Evolutionary conservation across 352 stramenopile species (phyloP).

Genomic region (Pelagophyceae sp.): DNA sequence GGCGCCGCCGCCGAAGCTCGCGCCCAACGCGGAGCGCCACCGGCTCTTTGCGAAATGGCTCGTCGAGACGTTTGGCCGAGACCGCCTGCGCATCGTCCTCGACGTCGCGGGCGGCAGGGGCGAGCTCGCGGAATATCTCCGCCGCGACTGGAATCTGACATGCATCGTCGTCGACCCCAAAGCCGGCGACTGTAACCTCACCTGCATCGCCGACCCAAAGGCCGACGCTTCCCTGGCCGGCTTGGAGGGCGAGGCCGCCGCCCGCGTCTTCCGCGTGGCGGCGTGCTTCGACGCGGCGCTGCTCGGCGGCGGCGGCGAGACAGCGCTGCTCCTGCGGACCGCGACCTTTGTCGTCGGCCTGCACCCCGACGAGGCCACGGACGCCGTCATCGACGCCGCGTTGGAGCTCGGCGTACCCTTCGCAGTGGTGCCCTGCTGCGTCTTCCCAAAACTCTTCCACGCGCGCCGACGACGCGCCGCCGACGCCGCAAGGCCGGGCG

Average conservation of each 20-base stretch:
- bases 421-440: conserved; percentile 82
- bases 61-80: conserved; percentile 51
- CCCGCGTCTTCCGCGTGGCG: background rate
- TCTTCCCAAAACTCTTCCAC: conserved; percentile 81
- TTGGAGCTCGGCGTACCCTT: conserved; percentile 71
- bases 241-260: too few species aligned
- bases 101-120: conserved; percentile 65
- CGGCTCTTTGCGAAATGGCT: conserved; percentile 41
- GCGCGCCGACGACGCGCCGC: too few species aligned
- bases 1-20: too few species aligned
- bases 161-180: conserved; percentile 61
- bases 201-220: conserved; percentile 18
- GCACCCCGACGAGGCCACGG: conserved; percentile 85
- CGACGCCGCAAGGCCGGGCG: too few species aligned
- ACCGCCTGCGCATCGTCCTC: conserved; percentile 48
- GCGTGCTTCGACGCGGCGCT: background rate
- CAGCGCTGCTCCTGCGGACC: conserved; percentile 43
- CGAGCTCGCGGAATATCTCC: conserved; percentile 68
- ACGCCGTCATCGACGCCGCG: conserved; percentile 76
- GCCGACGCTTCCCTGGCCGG: too few species aligned
- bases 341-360: conserved; percentile 79
- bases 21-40: conserved; percentile 27
- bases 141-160: conserved; percentile 56
- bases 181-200: conserved; percentile 10
- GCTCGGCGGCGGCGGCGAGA: background rate